Conservation (phyloP, 768 basidiomycete genomes). For the Naganishia kalamii region DNA sequence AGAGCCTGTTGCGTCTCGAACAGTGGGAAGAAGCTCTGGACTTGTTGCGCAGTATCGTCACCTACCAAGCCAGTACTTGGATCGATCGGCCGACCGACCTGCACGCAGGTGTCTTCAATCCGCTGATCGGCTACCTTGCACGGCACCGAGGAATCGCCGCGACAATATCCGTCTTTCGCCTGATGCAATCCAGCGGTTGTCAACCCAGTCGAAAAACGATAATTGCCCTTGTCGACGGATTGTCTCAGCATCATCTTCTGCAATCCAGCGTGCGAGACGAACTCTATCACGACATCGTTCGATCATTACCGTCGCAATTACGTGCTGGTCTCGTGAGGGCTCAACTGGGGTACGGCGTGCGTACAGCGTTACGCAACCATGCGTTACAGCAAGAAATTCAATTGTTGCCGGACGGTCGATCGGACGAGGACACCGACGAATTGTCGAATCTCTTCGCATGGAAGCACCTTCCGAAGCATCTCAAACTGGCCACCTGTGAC, state of each 20-base stretch:
- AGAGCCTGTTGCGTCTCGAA: background rate
- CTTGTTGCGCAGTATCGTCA: background rate
- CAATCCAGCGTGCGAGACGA: background rate
- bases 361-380: slow-evolving; percentile 3
- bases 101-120: background rate
- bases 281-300: background rate
- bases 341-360: background rate
- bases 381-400: background rate
- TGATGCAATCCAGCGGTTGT: background rate
- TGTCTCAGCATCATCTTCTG: background rate
- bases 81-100: background rate
- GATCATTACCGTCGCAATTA: background rate
- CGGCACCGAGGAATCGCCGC: background rate
- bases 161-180: background rate
- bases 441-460: background rate
- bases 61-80: background rate
- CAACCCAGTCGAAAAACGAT: background rate
- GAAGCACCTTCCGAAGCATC: background rate
- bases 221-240: background rate
- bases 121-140: background rate
- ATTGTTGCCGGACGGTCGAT: background rate
- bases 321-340: background rate
- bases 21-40: background rate
- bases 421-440: background rate
- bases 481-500: background rate